phyloP scores from a whole-genome alignment of 164 flowering plant genomes.

The Vitis riparia region DNA sequence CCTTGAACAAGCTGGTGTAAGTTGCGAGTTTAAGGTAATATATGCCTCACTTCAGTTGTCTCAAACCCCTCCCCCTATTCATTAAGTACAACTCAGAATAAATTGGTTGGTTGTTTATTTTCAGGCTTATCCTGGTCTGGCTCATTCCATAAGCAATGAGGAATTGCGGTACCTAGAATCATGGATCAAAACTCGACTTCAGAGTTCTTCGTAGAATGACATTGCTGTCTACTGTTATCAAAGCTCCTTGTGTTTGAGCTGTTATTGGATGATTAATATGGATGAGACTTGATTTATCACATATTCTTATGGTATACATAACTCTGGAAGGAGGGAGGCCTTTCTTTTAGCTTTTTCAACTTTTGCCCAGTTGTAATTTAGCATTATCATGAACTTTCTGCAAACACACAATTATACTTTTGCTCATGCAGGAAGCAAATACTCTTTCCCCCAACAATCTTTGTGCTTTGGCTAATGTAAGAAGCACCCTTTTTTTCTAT shows the following conservation, averaged over 20 bases:
- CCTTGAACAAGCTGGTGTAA: conserved; percentile 71
- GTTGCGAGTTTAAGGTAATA: conserved; percentile 89
- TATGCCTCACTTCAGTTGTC: background rate
- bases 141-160: conserved; percentile 77
- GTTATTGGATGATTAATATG: background rate
- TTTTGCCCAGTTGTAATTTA: too few relatives aligned
- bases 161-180: conserved; percentile 67
- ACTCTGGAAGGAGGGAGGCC: too few relatives aligned
- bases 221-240: background rate
- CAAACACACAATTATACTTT: too few relatives aligned
- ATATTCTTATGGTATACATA: too few relatives aligned
- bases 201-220: conserved; percentile 43
- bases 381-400: too few relatives aligned
- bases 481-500: too few relatives aligned
- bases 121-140: conserved; percentile 91
- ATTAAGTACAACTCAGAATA: background rate
- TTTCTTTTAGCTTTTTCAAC: too few relatives aligned
- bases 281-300: background rate
- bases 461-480: too few relatives aligned
- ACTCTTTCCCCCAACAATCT: too few relatives aligned
- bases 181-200: conserved; percentile 76
- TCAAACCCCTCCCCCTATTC: background rate
- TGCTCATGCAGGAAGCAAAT: too few relatives aligned
- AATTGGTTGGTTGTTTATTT: conserved; percentile 1
- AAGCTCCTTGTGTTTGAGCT: background rate